Percentiles rank a stretch among this genome's conserved stretches.
Conservation (phyloP, 2,329 filamentous ascomycete species). For the Stagonosporopsis cucurbitacearum region DNA sequence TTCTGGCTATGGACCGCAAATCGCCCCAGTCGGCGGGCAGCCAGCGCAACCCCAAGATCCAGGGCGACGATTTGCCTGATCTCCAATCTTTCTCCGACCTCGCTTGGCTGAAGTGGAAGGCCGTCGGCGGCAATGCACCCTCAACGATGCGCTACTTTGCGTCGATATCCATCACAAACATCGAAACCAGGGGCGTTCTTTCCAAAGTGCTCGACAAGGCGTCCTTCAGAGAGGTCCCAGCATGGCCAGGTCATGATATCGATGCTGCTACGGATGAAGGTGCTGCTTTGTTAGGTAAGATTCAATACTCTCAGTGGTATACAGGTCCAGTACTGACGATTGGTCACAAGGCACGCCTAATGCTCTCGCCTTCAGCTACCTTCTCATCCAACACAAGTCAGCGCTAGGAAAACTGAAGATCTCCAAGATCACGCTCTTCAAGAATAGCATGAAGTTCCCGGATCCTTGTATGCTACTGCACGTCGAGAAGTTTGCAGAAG, state of each 20-base stretch:
- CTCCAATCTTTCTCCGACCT: conserved; percentile 12
- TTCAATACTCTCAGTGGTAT: neutral
- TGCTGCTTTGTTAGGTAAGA: conserved; percentile 10
- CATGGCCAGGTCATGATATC: conserved; percentile 8
- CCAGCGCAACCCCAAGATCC: conserved; percentile 9
- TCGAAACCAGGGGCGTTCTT: conserved; percentile 6
- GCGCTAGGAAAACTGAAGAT: conserved; percentile 13
- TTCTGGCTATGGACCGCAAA: conserved; percentile 13
- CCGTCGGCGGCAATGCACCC: neutral
- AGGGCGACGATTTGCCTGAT: conserved; percentile 6
- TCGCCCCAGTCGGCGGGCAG: conserved; percentile 12
- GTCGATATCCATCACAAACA: conserved; percentile 6
- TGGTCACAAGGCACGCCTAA: conserved; percentile 13
- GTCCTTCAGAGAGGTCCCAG: neutral
- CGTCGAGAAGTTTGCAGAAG: neutral
- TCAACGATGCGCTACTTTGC: conserved; percentile 10
- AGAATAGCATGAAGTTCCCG: conserved; percentile 5
- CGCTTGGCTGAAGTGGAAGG: conserved; percentile 14
- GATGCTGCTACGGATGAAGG: conserved; percentile 1
- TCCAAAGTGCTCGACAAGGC: neutral
- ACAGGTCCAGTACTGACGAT: neutral
- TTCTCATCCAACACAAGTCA: conserved; percentile 15
- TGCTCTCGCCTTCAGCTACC: conserved; percentile 13
- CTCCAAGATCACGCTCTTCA: conserved; percentile 10
- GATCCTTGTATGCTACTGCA: conserved; percentile 9